A percentile compares a stretch with the other conserved stretches of the same genome.
These are phyloP conservation scores for Parmelia sp. DNA, from an alignment of 495 filamentous ascomycete species.

Conservation along the genomic window DNA sequence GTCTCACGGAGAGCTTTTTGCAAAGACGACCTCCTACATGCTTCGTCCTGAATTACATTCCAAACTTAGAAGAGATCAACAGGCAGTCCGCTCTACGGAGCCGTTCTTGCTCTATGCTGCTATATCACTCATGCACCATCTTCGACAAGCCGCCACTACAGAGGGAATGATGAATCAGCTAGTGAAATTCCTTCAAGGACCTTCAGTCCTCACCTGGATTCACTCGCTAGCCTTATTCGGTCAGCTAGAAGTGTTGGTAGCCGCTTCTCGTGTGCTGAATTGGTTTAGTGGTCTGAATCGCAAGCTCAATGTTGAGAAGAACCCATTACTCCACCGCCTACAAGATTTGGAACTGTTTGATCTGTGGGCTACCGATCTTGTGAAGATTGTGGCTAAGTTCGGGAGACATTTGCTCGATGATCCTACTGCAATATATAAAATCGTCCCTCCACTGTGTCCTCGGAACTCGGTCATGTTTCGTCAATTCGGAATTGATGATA, in stretches of 20 bases:
- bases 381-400: slow-evolving; percentile 36
- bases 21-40: slow-evolving; percentile 17
- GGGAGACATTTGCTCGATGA: slow-evolving; percentile 21
- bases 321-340: slow-evolving; percentile 7
- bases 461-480: slow-evolving; percentile 21
- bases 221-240: slow-evolving; percentile 12
- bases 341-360: slow-evolving; percentile 23
- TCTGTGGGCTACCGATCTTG: slow-evolving; percentile 35
- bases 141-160: slow-evolving; percentile 13
- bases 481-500: slow-evolving; percentile 16
- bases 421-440: slow-evolving; percentile 33
- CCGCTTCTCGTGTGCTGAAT: slow-evolving; percentile 7
- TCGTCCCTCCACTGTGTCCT: slow-evolving; percentile 36
- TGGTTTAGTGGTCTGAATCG: slow-evolving; percentile 1
- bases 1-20: slow-evolving; percentile 18
- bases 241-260: slow-evolving; percentile 16
- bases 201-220: slow-evolving; percentile 23
- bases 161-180: slow-evolving; percentile 7
- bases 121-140: slow-evolving; percentile 20
- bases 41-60: slow-evolving; percentile 12
- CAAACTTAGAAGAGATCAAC: neutral
- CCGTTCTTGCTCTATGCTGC: slow-evolving; percentile 21
- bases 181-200: slow-evolving; percentile 19
- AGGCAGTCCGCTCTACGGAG: slow-evolving; percentile 1
- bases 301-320: neutral